Conservation (phyloP, 345 rosid species). For the Aquilaria yunnanensis region DNA sequence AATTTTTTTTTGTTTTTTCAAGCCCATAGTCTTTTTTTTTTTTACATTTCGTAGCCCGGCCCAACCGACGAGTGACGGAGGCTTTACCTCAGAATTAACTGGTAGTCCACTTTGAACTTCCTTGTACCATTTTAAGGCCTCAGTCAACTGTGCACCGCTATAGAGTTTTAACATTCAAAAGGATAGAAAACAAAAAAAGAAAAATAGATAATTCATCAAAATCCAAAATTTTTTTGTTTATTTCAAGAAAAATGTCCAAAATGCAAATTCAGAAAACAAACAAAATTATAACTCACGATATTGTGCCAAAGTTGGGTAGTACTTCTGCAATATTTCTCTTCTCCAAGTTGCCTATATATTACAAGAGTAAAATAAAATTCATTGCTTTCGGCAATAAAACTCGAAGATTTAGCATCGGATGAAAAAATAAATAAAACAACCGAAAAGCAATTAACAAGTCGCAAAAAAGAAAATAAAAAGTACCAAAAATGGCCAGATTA, state of each 20-base stretch:
- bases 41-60: too few relatives aligned
- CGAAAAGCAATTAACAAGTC: not conserved
- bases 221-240: conserved; percentile 1
- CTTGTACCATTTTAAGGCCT: conserved; percentile 42
- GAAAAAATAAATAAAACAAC: not conserved
- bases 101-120: conserved; percentile 32
- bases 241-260: too few relatives aligned
- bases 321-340: conserved; percentile 45
- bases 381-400: too few relatives aligned
- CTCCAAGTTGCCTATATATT: conserved; percentile 40
- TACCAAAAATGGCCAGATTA: too few relatives aligned
- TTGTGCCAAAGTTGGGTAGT: conserved; percentile 51
- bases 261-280: too few relatives aligned
- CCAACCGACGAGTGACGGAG: too few relatives aligned
- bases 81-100: conserved; percentile 37
- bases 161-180: too few relatives aligned
- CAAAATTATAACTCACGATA: conserved; percentile 26
- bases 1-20: too few relatives aligned
- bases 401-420: not conserved
- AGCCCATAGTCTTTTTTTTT: too few relatives aligned
- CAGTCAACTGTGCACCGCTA: conserved; percentile 50
- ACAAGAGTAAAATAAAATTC: not conserved
- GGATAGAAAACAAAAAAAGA: too few relatives aligned
- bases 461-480: too few relatives aligned
- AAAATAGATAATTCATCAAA: too few relatives aligned